These are phyloP conservation scores for Aspergillus pseudotamarii DNA, from an alignment of 2,329 filamentous ascomycete species.

Conservation along the genomic window DNA sequence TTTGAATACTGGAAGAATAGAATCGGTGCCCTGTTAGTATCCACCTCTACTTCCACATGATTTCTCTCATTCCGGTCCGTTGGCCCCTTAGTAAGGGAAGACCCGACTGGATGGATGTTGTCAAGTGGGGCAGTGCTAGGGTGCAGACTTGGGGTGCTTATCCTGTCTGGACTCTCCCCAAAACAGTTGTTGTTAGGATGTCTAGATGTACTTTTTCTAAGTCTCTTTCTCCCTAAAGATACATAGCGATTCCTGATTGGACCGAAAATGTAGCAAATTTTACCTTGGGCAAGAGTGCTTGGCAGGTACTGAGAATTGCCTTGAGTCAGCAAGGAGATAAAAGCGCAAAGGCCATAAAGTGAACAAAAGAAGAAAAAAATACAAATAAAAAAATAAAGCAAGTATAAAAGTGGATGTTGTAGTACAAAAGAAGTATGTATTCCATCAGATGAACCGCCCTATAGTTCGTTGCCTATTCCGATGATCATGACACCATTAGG, in stretches of 20 bases:
- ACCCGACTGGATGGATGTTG: constrained; percentile 20
- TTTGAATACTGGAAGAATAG: not conserved
- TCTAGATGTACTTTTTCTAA: not conserved
- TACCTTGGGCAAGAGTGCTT: not conserved
- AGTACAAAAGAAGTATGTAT: not conserved
- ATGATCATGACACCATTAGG: not conserved
- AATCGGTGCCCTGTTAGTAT: not conserved
- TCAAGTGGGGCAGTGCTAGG: constrained; percentile 28
- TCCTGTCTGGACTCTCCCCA: constrained; percentile 20
- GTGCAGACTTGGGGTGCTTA: constrained; percentile 31
- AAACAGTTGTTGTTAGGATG: constrained; percentile 15
- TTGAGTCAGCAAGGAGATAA: constrained; percentile 5
- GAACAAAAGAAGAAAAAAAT: not conserved
- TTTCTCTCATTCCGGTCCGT: constrained; percentile 14
- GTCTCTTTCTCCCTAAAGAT: not conserved
- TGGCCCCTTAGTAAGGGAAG: constrained; percentile 11
- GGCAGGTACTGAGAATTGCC: constrained; percentile 5
- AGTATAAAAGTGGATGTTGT: not conserved
- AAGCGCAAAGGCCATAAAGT: constrained; percentile 3
- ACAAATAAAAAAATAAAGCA: not conserved
- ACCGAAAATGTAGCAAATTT: not conserved
- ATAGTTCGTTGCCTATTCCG: no score
- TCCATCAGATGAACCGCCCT: not conserved
- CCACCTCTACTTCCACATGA: not conserved
- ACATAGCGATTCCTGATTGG: not conserved